These are phyloP conservation scores for Aristolochia fimbriata DNA, from an alignment of 164 flowering plant genomes.

Conservation along the genomic window DNA sequence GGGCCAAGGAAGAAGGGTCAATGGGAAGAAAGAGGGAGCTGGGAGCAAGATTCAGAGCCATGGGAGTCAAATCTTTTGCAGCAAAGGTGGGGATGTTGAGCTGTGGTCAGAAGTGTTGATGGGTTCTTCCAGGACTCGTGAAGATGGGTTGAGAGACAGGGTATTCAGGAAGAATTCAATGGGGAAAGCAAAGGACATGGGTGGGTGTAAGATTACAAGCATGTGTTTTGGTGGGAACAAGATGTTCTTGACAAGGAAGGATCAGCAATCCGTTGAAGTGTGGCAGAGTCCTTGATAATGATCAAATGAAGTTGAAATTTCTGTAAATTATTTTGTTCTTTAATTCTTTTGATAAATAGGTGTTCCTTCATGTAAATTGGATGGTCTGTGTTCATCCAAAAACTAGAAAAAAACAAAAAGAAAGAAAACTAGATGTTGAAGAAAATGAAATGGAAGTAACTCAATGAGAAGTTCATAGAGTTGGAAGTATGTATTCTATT, in stretches of 20 bases:
- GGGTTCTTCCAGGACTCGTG: slow-evolving; percentile 15
- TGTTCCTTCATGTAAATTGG: not conserved
- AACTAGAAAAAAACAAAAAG: no score
- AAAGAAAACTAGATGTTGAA: no score
- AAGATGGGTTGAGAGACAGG: slow-evolving; percentile 35
- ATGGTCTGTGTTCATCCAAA: no score
- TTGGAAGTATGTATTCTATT: no score
- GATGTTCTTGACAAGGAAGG: slow-evolving; percentile 79
- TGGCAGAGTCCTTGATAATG: slow-evolving; percentile 58
- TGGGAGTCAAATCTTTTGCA: slow-evolving; percentile 73
- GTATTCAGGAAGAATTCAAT: slow-evolving; percentile 65
- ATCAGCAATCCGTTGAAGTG: slow-evolving; percentile 71
- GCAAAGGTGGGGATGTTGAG: slow-evolving; percentile 64
- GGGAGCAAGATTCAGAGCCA: slow-evolving; percentile 65
- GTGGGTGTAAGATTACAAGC: slow-evolving; percentile 39
- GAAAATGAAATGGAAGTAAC: no score
- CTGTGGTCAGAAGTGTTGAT: slow-evolving; percentile 81
- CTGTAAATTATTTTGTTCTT: not conserved
- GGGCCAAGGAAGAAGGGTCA: slow-evolving; percentile 44
- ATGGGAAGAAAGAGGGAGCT: slow-evolving; percentile 70
- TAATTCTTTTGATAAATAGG: not conserved
- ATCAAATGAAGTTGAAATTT: not conserved
- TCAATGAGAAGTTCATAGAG: no score
- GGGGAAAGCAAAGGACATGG: slow-evolving; percentile 59
- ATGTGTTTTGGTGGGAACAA: slow-evolving; percentile 85